Percentiles rank a stretch among this genome's conserved stretches.
phyloP scores from a whole-genome alignment of 1,284 basidiomycete species.

The Hypsizygus ulmarius region DNA sequence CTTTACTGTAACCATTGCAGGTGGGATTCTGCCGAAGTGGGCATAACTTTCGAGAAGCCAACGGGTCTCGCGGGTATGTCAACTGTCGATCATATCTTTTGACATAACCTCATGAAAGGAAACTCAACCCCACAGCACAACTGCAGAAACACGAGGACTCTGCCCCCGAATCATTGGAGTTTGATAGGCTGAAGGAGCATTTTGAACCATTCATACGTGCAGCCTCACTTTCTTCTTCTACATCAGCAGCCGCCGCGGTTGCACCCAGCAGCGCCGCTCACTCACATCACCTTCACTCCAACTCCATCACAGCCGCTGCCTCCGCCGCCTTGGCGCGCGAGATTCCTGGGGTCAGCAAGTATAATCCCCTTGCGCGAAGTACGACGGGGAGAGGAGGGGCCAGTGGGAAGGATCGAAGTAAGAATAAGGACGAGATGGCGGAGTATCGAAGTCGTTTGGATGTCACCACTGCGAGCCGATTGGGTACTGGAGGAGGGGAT shows the following conservation, averaged over 20 bases:
- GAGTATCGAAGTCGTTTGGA: slow-evolving; percentile 72
- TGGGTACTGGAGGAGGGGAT: slow-evolving; percentile 61
- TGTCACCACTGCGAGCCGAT: slow-evolving; percentile 48
- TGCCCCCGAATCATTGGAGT: slow-evolving; percentile 82
- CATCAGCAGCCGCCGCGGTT: slow-evolving; percentile 40
- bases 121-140: slow-evolving; percentile 57
- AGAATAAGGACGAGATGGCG: slow-evolving; percentile 70
- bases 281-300: slow-evolving; percentile 69
- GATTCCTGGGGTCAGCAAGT: slow-evolving; percentile 73
- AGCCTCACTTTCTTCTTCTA: slow-evolving; percentile 66
- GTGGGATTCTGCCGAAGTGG: slow-evolving; percentile 92
- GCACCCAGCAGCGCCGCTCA: slow-evolving; percentile 44
- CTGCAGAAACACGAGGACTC: slow-evolving; percentile 84
- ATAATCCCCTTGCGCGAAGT: slow-evolving; percentile 60
- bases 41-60: slow-evolving; percentile 93
- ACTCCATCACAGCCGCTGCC: slow-evolving; percentile 81
- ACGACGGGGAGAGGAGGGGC: slow-evolving; percentile 33
- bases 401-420: slow-evolving; percentile 53
- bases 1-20: slow-evolving; percentile 90
- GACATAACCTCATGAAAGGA: neutral
- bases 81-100: slow-evolving; percentile 1
- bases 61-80: slow-evolving; percentile 84
- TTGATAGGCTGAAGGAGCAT: slow-evolving; percentile 91
- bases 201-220: slow-evolving; percentile 87
- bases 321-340: slow-evolving; percentile 80